Evolutionary conservation across 1,139 yeast genomes (phyloP), one percentile per base, ranked within the genome.

Genomic region (Scheffersomyces stambukii): DNA sequence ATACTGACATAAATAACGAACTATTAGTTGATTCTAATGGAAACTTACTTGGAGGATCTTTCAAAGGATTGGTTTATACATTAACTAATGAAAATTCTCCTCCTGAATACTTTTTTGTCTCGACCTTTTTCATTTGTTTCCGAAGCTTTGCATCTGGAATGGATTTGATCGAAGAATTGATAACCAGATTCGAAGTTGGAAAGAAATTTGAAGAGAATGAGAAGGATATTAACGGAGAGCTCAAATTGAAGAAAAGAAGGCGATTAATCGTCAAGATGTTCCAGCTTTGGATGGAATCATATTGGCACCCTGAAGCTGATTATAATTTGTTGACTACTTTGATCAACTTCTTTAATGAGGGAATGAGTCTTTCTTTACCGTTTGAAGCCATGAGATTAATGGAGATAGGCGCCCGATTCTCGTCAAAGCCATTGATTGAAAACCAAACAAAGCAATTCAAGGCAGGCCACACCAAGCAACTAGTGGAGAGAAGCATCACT

Each of bases 261-360:
- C 72, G 77, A 36, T 58, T 81, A 31, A 76, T 85, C 23, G 76
- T 80, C 40, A 75, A 72, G 42, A 64, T 82, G 54, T 76, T 86
- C 45, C 82, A 77, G 46, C 61, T 77, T 28, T 89, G 97, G 97
- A 58, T 88, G 54, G 94, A 85, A 53, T 80, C 91, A 30, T 86
- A 81, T 50, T 89, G 96, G 96, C 74, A 77, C 42, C 74, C 68
- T 32, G 67, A 71, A 19, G 45, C 60, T 9, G 96, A 86, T 48
- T 73, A 70, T 37, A 60, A 57, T 14, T 63, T 78, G 19, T 55
- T 88, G 26, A 76, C 91, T 8, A 78, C 86, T 0, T 58, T 86
- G 46, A 66, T 83, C 22, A 81, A 81, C 47, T 81, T 86, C 46
- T 80, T 84, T 48, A 83, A 83, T 52, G 91, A 82, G 53, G 85